Conservation (phyloP, 2,329 filamentous ascomycete genomes). For the Ophiostoma novo-ulmi region DNA sequence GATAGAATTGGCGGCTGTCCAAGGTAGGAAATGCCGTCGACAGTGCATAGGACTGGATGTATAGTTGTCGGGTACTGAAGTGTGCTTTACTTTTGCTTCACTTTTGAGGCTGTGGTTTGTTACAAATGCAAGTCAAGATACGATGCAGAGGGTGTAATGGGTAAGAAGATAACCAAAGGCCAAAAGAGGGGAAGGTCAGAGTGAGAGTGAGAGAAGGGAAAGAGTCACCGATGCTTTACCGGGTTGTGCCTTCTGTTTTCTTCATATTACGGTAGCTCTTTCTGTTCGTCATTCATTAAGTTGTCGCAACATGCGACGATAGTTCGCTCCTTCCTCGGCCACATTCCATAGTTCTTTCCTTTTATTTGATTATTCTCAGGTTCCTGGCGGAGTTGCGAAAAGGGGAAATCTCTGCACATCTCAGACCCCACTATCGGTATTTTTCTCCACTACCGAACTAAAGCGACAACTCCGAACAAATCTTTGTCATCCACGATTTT, state of each 20-base stretch:
- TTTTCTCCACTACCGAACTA: neutral
- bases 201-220: neutral
- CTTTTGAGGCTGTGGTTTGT: neutral
- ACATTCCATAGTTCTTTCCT: neutral
- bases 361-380: neutral
- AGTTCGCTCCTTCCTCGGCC: neutral
- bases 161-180: neutral
- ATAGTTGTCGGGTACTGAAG: neutral
- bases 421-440: neutral
- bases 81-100: neutral
- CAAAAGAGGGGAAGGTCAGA: neutral
- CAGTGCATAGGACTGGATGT: neutral
- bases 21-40: neutral
- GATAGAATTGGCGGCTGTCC: neutral
- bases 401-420: constrained; percentile 1
- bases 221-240: neutral
- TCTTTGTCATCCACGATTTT: neutral
- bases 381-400: constrained; percentile 7
- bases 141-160: neutral
- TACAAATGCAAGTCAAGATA: neutral
- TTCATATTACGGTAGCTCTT: neutral
- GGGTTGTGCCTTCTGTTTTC: neutral
- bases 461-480: neutral
- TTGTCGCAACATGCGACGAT: neutral
- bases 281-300: neutral